Evolutionary conservation across 768 basidiomycete species (phyloP).

Genomic region (button mushroom (Agaricus bisporus)): DNA sequence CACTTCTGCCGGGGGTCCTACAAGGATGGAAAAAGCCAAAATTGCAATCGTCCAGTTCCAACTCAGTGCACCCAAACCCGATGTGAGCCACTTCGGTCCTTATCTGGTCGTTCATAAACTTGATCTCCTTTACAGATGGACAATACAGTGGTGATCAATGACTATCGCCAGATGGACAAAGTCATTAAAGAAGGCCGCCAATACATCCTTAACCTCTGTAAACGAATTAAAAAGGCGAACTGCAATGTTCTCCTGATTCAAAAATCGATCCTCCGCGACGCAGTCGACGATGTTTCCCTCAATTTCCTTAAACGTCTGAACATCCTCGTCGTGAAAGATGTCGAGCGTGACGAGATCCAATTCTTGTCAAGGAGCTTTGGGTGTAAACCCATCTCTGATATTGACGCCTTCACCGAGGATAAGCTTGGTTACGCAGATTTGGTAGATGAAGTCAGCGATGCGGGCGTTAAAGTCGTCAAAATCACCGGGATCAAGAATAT

Average conservation of each 20-base stretch:
- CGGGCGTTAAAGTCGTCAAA: slow-evolving; percentile 86
- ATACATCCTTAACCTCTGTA: slow-evolving; percentile 96
- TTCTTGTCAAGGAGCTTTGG: slow-evolving; percentile 94
- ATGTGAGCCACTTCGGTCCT: slow-evolving; percentile 48
- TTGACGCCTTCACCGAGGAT: slow-evolving; percentile 96
- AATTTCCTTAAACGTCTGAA: slow-evolving; percentile 96
- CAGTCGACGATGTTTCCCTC: slow-evolving; percentile 96
- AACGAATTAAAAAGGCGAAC: slow-evolving; percentile 99
- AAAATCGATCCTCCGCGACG: slow-evolving; percentile 98
- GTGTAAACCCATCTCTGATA: slow-evolving; percentile 94
- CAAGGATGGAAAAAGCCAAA: slow-evolving; percentile 96
- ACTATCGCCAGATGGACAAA: slow-evolving; percentile 99
- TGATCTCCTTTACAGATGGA: slow-evolving; percentile 70
- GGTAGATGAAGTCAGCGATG: slow-evolving; percentile 80
- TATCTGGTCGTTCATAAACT: slow-evolving; percentile 10
- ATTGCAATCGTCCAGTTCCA: slow-evolving; percentile 99
- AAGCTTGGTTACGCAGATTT: slow-evolving; percentile 96
- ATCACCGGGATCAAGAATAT: slow-evolving; percentile 94
- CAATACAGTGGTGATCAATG: slow-evolving; percentile 98
- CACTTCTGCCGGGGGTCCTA: slow-evolving; percentile 84
- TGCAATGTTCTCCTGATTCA: slow-evolving; percentile 99
- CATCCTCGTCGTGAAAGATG: slow-evolving; percentile 94
- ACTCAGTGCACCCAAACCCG: slow-evolving; percentile 94
- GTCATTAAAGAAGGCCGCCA: slow-evolving; percentile 98
- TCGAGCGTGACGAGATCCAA: slow-evolving; percentile 98